Evolutionary conservation across 371 early-diverging fungal species (phyloP).

Genomic region (Entomophthora muscae): DNA sequence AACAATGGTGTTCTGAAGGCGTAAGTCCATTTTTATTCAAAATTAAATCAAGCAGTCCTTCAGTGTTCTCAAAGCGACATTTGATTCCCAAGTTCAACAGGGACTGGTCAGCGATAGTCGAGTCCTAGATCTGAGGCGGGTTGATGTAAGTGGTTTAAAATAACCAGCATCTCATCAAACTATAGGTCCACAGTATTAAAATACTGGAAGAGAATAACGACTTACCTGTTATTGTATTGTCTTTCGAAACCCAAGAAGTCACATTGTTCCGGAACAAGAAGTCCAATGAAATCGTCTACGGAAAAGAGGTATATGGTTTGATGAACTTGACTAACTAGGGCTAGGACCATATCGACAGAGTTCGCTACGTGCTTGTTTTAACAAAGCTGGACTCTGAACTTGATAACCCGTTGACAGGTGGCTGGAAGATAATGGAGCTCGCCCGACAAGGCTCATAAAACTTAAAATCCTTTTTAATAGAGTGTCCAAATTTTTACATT

Average conservation of each 20-base stretch:
- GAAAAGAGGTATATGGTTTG: conserved; percentile 39
- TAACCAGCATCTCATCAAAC: background rate
- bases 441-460: conserved; percentile 55
- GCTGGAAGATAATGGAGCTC: conserved; percentile 84
- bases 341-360: conserved; percentile 68
- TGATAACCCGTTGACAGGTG: conserved; percentile 71
- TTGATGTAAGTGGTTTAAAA: conserved; percentile 37
- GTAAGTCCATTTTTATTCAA: conserved; percentile 20
- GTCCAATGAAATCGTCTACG: conserved; percentile 66
- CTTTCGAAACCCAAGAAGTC: conserved; percentile 87
- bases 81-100: conserved; percentile 69
- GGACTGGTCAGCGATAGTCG: conserved; percentile 82
- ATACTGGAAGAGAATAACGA: conserved; percentile 68
- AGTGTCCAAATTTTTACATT: too few relatives aligned
- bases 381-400: conserved; percentile 74
- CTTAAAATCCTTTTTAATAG: too few relatives aligned
- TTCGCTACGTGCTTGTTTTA: conserved; percentile 70
- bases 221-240: conserved; percentile 70
- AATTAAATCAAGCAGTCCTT: conserved; percentile 54
- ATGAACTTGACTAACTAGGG: background rate
- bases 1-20: conserved; percentile 86
- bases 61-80: conserved; percentile 68
- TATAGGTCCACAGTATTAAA: conserved; percentile 32
- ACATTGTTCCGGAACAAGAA: conserved; percentile 76
- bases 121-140: conserved; percentile 80